phyloP scores from a whole-genome alignment of 148 eudicot species.

The Camellia sinensis region DNA sequence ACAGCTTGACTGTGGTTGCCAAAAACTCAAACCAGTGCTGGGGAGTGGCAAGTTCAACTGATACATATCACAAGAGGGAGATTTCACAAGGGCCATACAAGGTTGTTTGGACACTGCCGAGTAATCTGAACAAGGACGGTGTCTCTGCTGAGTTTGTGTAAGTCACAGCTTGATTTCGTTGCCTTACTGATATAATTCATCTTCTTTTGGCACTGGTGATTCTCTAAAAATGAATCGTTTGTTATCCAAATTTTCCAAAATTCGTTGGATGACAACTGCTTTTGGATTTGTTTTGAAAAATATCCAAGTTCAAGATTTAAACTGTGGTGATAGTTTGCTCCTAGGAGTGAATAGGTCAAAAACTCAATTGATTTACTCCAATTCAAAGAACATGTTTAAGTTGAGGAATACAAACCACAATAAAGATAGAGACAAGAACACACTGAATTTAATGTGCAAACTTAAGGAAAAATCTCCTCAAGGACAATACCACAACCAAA shows the following conservation, averaged over 20 bases:
- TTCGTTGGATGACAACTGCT: not conserved
- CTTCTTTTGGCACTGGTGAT: not conserved
- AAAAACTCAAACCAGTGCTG: conserved; percentile 37
- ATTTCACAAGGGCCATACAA: conserved; percentile 62
- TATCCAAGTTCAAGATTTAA: too few species aligned
- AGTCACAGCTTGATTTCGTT: conserved; percentile 25
- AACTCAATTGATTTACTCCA: too few species aligned
- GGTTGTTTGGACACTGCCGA: conserved; percentile 64
- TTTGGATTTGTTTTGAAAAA: not conserved
- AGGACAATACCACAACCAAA: too few species aligned
- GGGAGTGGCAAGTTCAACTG: conserved; percentile 27
- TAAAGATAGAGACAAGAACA: too few species aligned
- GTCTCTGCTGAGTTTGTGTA: conserved; percentile 78
- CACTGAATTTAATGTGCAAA: too few species aligned
- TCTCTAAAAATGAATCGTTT: not conserved
- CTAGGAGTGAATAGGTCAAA: too few species aligned
- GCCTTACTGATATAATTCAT: not conserved
- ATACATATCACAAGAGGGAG: conserved; percentile 61
- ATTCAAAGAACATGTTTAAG: too few species aligned
- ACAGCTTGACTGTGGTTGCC: conserved; percentile 61
- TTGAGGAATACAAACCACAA: too few species aligned
- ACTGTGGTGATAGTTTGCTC: too few species aligned
- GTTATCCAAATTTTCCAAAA: too few species aligned
- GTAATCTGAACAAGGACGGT: conserved; percentile 47
- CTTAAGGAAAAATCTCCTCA: too few species aligned